Evolutionary conservation across 2,329 filamentous ascomycete species (phyloP), one percentile per base, ranked within the genome.

Genomic region (Pseudogymnoascus sp.): DNA sequence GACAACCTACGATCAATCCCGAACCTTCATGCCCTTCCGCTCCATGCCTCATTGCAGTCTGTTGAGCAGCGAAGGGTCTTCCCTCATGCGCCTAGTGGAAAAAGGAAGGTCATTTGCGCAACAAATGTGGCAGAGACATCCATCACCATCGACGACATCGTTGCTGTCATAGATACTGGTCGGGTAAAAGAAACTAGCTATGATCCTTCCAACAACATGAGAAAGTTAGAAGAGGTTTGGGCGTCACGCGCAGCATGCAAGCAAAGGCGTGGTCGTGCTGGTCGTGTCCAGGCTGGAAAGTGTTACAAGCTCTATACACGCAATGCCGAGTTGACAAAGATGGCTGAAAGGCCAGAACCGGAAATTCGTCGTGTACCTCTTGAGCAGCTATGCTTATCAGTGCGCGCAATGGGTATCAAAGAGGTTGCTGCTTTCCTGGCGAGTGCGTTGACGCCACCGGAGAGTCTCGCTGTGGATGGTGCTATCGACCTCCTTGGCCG

Each of bases 61-160:
- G 83, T 83, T 1, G 93, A 97, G 69, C 95, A 99, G 75, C 88
- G 90, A 65, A 84, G 86, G 23, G 95, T 99, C 0, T 99, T 99
- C 72, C 81, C 85, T 28, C 81, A 81, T 12, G 78, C 95, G 4
- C 93, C 93, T 0, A 74, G 78, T 2, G 92, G 92, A 0, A 93
- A 91, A 75, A 84, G 95, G 37, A 99, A 99, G 76, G 85, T 99
- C 11, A 90, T 99, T 35, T 90, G 93, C 5, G 91, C 95, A 0
- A 99, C 95, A 49, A 99, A 99, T 70, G 93, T 99, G 2, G 95
- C 95, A 1, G 95, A 99, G 74, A 99, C 95, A 0, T 97, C 95
- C 1, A 97, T 99, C 73, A 99, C 95, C 0, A 99, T 99, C 64
- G 93, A 97, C 72, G 95, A 99, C 72, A 90, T 99, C 61, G 90